These are phyloP conservation scores for Chrysosphaeria jannelii DNA, from an alignment of 2,329 filamentous ascomycete species.

Conservation along the genomic window DNA sequence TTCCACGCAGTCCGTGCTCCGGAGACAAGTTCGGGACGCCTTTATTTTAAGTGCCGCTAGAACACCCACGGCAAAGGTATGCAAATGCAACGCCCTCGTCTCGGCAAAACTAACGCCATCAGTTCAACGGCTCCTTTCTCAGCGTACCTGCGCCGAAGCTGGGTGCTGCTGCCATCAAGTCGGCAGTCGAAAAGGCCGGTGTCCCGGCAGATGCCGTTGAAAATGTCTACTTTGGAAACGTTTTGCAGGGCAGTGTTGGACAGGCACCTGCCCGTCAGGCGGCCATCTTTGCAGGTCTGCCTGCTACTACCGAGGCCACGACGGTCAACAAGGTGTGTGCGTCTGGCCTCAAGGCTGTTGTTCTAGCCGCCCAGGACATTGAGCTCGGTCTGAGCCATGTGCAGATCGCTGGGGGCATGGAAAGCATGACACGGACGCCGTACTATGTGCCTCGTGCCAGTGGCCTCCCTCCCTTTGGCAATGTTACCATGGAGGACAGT, in stretches of 20 bases:
- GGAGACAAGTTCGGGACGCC: slow-evolving; percentile 46
- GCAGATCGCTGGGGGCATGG: slow-evolving; percentile 84
- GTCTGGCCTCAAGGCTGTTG: slow-evolving; percentile 77
- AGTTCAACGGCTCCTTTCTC: slow-evolving; percentile 88
- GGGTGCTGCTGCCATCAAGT: slow-evolving; percentile 72
- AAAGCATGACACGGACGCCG: slow-evolving; percentile 86
- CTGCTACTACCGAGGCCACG: slow-evolving; percentile 52
- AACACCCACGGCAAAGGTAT: slow-evolving; percentile 74
- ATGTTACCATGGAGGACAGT: slow-evolving; percentile 69
- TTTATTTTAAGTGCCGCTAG: slow-evolving; percentile 80
- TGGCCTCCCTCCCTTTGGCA: slow-evolving; percentile 57
- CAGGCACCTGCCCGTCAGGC: slow-evolving; percentile 86
- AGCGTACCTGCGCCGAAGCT: slow-evolving; percentile 65
- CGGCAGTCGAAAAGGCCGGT: slow-evolving; percentile 60
- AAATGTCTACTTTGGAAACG: slow-evolving; percentile 94
- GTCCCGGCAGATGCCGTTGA: slow-evolving; percentile 56
- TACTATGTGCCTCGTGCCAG: slow-evolving; percentile 71
- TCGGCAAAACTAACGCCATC: slow-evolving; percentile 1
- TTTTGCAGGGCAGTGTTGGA: slow-evolving; percentile 55
- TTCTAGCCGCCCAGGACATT: slow-evolving; percentile 75
- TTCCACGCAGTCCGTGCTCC: slow-evolving; percentile 9
- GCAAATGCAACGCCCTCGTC: not conserved
- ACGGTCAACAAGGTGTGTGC: slow-evolving; percentile 98
- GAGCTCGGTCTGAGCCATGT: slow-evolving; percentile 71
- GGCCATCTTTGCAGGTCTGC: slow-evolving; percentile 58